Conservation (phyloP, 1,284 basidiomycete species). For the Ustilago bromivora region DNA sequence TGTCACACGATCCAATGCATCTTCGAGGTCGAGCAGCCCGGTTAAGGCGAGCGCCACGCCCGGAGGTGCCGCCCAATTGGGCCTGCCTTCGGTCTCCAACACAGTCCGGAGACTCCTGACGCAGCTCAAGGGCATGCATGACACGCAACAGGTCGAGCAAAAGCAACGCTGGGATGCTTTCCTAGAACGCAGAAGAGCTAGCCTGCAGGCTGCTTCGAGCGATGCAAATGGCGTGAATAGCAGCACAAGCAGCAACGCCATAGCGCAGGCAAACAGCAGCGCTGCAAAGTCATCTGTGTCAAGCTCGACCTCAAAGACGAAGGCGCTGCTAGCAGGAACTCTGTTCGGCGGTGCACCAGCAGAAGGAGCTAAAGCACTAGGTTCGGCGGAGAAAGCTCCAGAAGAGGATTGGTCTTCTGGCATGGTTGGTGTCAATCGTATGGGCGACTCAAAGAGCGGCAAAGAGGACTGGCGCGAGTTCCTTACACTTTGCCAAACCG, state of each 20-base stretch:
- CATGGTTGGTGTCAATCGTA: constrained; percentile 87
- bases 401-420: constrained; percentile 61
- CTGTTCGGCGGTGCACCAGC: constrained; percentile 27
- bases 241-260: constrained; percentile 8
- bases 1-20: constrained; percentile 33
- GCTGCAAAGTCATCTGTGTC: constrained; percentile 9
- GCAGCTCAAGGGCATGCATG: constrained; percentile 87
- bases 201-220: constrained; percentile 21
- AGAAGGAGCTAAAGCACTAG: constrained; percentile 31
- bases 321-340: constrained; percentile 26
- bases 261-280: neutral
- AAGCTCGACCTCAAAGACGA: constrained; percentile 32
- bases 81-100: constrained; percentile 72
- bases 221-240: constrained; percentile 18
- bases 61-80: neutral
- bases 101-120: constrained; percentile 82
- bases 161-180: constrained; percentile 90
- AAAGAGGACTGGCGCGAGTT: constrained; percentile 84
- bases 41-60: constrained; percentile 17
- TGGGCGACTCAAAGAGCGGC: constrained; percentile 78
- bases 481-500: constrained; percentile 80
- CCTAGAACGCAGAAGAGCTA: constrained; percentile 76
- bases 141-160: constrained; percentile 80
- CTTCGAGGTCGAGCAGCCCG: constrained; percentile 47
- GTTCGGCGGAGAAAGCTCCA: constrained; percentile 42